Evolutionary conservation across 2,329 filamentous ascomycete genomes (phyloP).

Genomic region (Xylogone sp.): DNA sequence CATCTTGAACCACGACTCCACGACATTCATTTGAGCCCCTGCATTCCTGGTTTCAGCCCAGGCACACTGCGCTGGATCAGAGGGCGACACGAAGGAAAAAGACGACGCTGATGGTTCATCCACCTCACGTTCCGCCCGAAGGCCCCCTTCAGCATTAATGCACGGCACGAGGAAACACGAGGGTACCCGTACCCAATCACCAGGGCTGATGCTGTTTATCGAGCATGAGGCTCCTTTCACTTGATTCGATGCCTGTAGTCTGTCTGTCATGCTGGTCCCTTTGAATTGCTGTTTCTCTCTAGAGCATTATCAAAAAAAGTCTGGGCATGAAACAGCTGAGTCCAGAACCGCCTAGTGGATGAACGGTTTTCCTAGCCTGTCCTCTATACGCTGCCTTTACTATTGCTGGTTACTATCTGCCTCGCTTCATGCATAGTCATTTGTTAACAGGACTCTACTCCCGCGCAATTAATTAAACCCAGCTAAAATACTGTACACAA

Average conservation of each 20-base stretch:
- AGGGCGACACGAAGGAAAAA: not conserved
- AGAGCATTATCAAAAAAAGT: too few species aligned
- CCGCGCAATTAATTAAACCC: not conserved
- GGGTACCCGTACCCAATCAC: too few species aligned
- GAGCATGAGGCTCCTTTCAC: too few species aligned
- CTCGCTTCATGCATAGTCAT: not conserved
- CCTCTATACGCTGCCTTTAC: not conserved
- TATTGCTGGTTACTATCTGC: not conserved
- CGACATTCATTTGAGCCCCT: not conserved
- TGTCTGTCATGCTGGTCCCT: too few species aligned
- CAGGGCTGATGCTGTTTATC: too few species aligned
- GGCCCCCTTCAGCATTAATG: too few species aligned
- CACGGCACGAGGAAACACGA: too few species aligned
- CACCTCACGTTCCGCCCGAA: too few species aligned
- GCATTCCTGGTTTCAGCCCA: not conserved
- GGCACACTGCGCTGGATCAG: not conserved
- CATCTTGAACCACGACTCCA: not conserved
- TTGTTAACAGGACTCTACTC: not conserved
- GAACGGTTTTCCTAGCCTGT: not conserved
- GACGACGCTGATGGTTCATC: too few species aligned
- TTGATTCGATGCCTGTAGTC: too few species aligned
- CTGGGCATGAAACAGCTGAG: too few species aligned
- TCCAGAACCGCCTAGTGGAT: not conserved
- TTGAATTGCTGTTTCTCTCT: too few species aligned
- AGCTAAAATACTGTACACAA: not conserved